Percentiles rank a stretch among this genome's conserved stretches.
These are phyloP conservation scores for Hymenoscyphus albidus DNA, from an alignment of 2,329 filamentous ascomycete species.

Conservation along the genomic window DNA sequence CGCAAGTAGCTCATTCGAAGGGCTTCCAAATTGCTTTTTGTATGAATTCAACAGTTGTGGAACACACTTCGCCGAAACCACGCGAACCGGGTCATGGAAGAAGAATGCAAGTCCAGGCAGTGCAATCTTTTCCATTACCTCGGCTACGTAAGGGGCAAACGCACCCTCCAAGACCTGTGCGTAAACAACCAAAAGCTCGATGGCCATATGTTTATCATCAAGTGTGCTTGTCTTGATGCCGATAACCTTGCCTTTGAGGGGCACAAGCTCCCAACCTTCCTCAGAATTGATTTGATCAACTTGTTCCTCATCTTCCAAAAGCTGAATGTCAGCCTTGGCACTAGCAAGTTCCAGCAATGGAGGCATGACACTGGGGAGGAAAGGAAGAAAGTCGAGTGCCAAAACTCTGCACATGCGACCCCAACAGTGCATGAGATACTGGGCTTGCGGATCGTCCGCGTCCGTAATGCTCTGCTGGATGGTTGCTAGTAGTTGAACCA, in stretches of 20 bases:
- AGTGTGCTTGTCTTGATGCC: conserved; percentile 95
- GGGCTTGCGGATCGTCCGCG: conserved; percentile 89
- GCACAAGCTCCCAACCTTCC: conserved; percentile 96
- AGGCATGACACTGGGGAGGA: conserved; percentile 89
- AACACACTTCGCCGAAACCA: conserved; percentile 90
- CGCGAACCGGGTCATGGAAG: conserved; percentile 96
- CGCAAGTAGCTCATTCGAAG: conserved; percentile 72
- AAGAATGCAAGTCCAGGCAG: conserved; percentile 94
- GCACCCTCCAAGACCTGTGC: conserved; percentile 90
- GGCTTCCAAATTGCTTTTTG: conserved; percentile 82
- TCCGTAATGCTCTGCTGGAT: conserved; percentile 88
- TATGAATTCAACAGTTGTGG: conserved; percentile 90
- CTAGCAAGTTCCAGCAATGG: conserved; percentile 86
- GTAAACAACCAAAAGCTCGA: conserved; percentile 95
- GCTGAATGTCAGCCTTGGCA: conserved; percentile 94
- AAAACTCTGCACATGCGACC: conserved; percentile 97
- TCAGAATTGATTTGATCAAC: conserved; percentile 90
- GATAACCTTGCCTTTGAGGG: conserved; percentile 95
- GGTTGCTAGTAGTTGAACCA: conserved; percentile 81
- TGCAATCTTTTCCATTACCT: conserved; percentile 96
- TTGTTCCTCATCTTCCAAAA: conserved; percentile 92
- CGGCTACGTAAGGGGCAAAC: conserved; percentile 86
- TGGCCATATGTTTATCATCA: conserved; percentile 99
- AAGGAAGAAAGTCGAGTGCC: conserved; percentile 85
- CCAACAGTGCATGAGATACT: conserved; percentile 98